Evolutionary conservation across 163 green algal species (phyloP), one percentile per base, ranked within the genome.

Genomic region (Trebouxiophyceae sp.): DNA sequence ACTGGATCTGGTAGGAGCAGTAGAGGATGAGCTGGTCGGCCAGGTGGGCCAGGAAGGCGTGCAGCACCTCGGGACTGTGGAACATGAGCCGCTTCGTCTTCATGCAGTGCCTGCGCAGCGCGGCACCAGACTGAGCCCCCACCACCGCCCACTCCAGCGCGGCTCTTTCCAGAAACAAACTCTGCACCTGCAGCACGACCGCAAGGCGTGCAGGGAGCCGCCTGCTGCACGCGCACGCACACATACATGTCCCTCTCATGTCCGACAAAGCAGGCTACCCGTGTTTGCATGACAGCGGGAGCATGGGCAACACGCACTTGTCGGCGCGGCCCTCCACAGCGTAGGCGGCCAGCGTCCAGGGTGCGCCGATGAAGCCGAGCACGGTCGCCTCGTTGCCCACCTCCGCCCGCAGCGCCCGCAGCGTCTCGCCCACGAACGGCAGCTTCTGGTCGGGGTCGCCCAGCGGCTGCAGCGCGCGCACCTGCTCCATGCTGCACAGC

Each of bases 271-370:
- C n/a, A n/a, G n/a, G n/a, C n/a, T n/a, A n/a, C n/a, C n/a, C n/a
- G n/a, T n/a, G n/a, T n/a, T n/a, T n/a, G n/a, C n/a, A n/a, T n/a
- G n/a, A n/a, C n/a, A n/a, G n/a, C n/a, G n/a, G 8, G n/a, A n/a
- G n/a, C n/a, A n/a, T n/a, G n/a, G n/a, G n/a, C n/a, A n/a, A 27
- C 20, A 29, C 47, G 22, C 47, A 57, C 47, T 57, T 57, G 68
- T 96, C 86, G 12, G 89, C 84, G 55, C 86, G 86, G 29, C 87
- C 93, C 77, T 97, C 91, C 60, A 97, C 86, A 33, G 84, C 64
- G 67, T 98, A 98, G 0, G 92, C 92, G 5, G 92, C 90, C 57
- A 98, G 81, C 0, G 92, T 98, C 93, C 91, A 99, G 26, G 90
- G 91, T 6, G 91, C 91, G 63, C 92, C 93, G 2, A 98, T 80